phyloP scores from a whole-genome alignment of 2,329 filamentous ascomycete genomes.

The Geosmithia flava region DNA sequence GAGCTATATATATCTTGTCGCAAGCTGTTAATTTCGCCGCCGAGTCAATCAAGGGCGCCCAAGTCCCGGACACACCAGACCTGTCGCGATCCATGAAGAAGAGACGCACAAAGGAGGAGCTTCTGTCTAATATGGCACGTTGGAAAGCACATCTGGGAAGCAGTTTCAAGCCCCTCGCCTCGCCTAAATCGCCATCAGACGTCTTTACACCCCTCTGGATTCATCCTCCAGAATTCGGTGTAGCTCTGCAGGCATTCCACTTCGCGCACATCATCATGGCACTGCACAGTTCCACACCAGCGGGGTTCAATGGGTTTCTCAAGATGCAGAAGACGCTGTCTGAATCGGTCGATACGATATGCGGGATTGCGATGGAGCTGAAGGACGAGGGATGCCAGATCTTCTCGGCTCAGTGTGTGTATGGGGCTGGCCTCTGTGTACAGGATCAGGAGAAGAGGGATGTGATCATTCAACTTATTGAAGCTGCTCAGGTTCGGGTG shows the following conservation, averaged over 20 bases:
- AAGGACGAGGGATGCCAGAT: conserved; percentile 26
- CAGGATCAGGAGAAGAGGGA: conserved; percentile 20
- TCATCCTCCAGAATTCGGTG: conserved; percentile 31
- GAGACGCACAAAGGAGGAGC: neutral
- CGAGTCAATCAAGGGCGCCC: conserved; percentile 20
- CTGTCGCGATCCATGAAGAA: conserved; percentile 8
- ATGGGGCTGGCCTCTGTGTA: conserved; percentile 27
- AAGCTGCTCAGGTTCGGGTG: conserved; percentile 19
- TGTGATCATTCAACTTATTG: conserved; percentile 21
- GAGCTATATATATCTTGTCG: conserved; percentile 23
- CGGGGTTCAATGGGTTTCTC: conserved; percentile 27
- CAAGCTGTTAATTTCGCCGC: conserved; percentile 46
- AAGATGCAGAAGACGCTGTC: conserved; percentile 13
- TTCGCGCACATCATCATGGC: conserved; percentile 37
- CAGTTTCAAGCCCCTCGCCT: conserved; percentile 26
- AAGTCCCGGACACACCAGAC: neutral
- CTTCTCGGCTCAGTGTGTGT: conserved; percentile 29
- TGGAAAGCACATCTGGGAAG: conserved; percentile 19
- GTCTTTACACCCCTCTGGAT: conserved; percentile 34
- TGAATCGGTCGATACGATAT: conserved; percentile 19
- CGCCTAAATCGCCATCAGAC: conserved; percentile 9
- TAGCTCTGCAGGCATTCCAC: conserved; percentile 37
- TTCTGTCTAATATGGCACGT: conserved; percentile 11
- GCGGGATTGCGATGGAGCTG: conserved; percentile 33
- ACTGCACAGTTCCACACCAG: conserved; percentile 9